Conservation (phyloP, 2,329 filamentous ascomycete genomes). For the Monilinia fructicola region DNA sequence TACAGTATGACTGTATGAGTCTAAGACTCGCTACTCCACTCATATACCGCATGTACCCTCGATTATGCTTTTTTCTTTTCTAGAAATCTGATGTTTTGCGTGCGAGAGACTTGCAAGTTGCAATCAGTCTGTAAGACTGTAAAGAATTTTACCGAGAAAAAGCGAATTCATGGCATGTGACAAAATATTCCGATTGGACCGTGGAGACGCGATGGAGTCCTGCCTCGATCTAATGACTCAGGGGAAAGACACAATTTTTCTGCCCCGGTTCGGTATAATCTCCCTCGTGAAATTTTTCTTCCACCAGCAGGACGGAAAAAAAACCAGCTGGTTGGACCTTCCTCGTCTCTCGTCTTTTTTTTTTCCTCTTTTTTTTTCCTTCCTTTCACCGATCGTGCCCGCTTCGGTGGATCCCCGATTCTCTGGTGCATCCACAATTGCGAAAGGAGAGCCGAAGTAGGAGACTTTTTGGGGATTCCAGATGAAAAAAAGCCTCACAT, state of each 20-base stretch:
- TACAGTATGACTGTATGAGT: no score
- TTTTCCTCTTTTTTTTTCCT: not conserved
- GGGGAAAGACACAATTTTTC: not conserved
- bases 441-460: constrained; percentile 2
- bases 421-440: not conserved
- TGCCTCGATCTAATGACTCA: constrained; percentile 5
- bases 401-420: constrained; percentile 3
- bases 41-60: constrained; percentile 17
- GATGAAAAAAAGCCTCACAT: not conserved
- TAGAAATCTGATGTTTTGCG: constrained; percentile 17
- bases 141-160: constrained; percentile 7
- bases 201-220: not conserved
- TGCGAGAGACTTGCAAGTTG: constrained; percentile 4
- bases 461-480: not conserved
- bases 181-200: constrained; percentile 17
- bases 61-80: constrained; percentile 12
- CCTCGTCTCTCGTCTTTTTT: no score
- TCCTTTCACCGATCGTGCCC: constrained; percentile 5
- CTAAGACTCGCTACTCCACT: not conserved
- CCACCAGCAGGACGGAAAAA: constrained; percentile 3
- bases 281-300: constrained; percentile 12
- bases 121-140: no score
- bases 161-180: constrained; percentile 9
- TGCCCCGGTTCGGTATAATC: not conserved
- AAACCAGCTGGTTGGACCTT: not conserved